Evolutionary conservation across 345 rosid species (phyloP), one percentile per base, ranked within the genome.

Genomic region (Euphorbia pulcherrima): DNA sequence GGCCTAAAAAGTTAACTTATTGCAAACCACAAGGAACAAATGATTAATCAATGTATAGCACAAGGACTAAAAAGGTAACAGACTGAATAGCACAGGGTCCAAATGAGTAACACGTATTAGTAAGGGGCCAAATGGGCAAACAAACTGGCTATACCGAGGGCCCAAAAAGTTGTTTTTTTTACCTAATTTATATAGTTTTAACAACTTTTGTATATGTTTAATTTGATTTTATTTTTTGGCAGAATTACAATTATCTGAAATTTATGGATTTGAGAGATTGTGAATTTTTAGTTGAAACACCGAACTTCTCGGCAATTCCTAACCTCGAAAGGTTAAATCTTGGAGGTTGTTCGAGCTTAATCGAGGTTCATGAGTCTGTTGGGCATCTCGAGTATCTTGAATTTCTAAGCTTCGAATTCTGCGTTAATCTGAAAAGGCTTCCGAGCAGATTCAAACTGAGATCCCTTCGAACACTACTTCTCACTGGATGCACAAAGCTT

Each of bases 401-500:
- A 30, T 28, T 29, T 14, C 64, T 81, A 73, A 54, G 69, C 62
- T 55, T 78, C 5, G 58, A 75, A 11, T 54, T 26, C 52, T 78
- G 84, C 67, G 33, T 16, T 44, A 73, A 70, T 41, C 76, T 78
- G 6, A 20, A n/a, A 24, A 70, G 11, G 24, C 58, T 70, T 72
- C 82, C 78, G 1, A 40, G 60, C 9, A 41, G 8, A 20, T n/a
- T 76, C 41, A 57, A 47, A 18, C 39, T 73, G 64, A 56, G 29
- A 26, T 65, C 74, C 27, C 72, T 78, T 24, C 11, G 26, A 24
- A 55, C 24, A 6, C 54, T 76, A 17, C 26, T 29, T 51, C 72
- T 80, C 44, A 11, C 51, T 11, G 67, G 73, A n/a, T 80, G 83
- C 62, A 16, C n/a, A 56, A 54, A 47, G 46, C 71, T 80, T 14